Conservation (phyloP, 176 grass and related monocot species). For the Chrysopogon serrulatus region DNA sequence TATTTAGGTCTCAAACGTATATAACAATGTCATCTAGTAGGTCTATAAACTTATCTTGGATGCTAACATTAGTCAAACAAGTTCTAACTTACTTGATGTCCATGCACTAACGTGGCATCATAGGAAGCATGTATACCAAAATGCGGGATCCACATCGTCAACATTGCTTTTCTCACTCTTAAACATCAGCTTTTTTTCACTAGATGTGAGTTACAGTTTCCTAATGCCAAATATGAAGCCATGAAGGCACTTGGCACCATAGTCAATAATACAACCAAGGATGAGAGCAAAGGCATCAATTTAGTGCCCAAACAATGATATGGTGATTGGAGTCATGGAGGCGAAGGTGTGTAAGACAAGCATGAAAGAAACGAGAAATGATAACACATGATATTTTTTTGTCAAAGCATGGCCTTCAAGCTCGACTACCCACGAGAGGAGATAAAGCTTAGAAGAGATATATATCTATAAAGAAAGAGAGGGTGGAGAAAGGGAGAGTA, state of each 20-base stretch:
- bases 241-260: too few relatives aligned
- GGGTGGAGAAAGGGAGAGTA: too few relatives aligned
- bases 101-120: neutral
- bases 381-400: neutral
- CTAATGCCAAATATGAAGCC: too few relatives aligned
- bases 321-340: neutral
- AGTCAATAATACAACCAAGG: too few relatives aligned
- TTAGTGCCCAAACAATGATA: neutral
- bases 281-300: neutral
- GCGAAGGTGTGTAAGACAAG: neutral
- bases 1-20: neutral
- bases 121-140: accelerated
- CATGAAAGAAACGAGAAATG: too few relatives aligned
- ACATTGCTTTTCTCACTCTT: neutral
- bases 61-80: neutral
- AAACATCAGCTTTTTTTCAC: too few relatives aligned
- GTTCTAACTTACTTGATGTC: too few relatives aligned
- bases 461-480: neutral
- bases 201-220: too few relatives aligned
- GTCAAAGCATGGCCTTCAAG: too few relatives aligned
- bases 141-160: too few relatives aligned
- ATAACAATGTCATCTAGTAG: neutral
- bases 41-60: neutral
- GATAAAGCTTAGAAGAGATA: neutral
- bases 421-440: too few relatives aligned